Conservation (phyloP, 495 filamentous ascomycete genomes). For the Hypoxylon subgilvum region DNA sequence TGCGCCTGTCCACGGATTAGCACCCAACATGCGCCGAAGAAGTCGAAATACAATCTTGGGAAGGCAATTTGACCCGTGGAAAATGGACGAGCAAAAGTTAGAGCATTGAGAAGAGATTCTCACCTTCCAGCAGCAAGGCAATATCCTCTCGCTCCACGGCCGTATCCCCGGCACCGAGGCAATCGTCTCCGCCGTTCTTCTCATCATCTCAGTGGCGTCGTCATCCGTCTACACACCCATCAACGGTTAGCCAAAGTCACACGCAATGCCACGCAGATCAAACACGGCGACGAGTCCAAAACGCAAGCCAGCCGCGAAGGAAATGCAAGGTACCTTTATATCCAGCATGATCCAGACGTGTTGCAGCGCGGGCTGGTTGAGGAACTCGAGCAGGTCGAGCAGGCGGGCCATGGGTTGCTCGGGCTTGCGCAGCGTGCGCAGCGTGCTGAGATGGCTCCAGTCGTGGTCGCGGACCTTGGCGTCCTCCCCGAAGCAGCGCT, state of each 20-base stretch:
- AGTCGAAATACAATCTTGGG: too few species aligned
- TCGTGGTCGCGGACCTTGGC: constrained; percentile 75
- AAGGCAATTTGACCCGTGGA: too few species aligned
- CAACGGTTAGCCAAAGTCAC: constrained; percentile 5
- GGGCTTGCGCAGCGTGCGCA: constrained; percentile 71
- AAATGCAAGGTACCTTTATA: constrained; percentile 71
- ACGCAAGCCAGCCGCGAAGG: too few species aligned
- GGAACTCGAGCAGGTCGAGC: constrained; percentile 73
- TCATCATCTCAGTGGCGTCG: constrained; percentile 71
- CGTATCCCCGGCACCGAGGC: constrained; percentile 53
- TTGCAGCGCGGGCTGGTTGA: constrained; percentile 64
- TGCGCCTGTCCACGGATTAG: constrained; percentile 49
- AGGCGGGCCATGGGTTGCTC: constrained; percentile 75
- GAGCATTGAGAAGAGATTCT: constrained; percentile 22
- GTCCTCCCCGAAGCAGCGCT: constrained; percentile 77
- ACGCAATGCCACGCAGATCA: too few species aligned
- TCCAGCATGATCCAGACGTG: constrained; percentile 84
- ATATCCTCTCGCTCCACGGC: constrained; percentile 73
- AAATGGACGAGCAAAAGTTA: too few species aligned
- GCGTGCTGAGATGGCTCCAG: constrained; percentile 70
- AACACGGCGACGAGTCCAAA: too few species aligned
- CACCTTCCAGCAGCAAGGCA: constrained; percentile 82
- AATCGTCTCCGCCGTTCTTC: constrained; percentile 66
- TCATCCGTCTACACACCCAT: constrained; percentile 60
- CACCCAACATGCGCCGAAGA: neutral